phyloP scores from a whole-genome alignment of 768 basidiomycete genomes.

The Suillus plorans region DNA sequence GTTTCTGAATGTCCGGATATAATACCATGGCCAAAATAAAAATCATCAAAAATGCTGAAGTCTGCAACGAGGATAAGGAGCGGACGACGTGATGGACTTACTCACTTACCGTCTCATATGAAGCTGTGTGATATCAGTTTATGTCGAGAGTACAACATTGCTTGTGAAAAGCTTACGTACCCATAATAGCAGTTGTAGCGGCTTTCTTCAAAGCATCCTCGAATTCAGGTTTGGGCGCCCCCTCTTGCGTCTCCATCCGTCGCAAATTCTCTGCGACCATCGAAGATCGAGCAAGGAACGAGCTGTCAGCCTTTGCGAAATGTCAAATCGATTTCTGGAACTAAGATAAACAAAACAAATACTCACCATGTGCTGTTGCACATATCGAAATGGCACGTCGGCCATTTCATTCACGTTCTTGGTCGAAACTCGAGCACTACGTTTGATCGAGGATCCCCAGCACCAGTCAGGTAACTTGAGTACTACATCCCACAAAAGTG shows the following conservation, averaged over 20 bases:
- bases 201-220: conserved; percentile 12
- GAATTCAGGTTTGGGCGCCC: conserved; percentile 3
- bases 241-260: conserved; percentile 18
- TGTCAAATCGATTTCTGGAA: neutral
- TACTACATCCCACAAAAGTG: conserved; percentile 3
- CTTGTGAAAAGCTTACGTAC: conserved; percentile 3
- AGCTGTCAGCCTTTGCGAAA: neutral
- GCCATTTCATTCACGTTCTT: neutral
- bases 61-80: conserved; percentile 7
- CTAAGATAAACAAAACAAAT: neutral
- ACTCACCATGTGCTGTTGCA: conserved; percentile 28
- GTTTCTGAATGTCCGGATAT: conserved; percentile 14
- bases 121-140: neutral
- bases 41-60: conserved; percentile 6
- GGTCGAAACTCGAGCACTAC: conserved; percentile 20
- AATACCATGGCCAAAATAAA: conserved; percentile 20
- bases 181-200: conserved; percentile 14
- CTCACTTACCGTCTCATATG: conserved; percentile 12
- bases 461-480: conserved; percentile 31
- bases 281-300: neutral
- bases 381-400: conserved; percentile 24
- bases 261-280: conserved; percentile 17
- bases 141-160: neutral
- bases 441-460: conserved; percentile 38
- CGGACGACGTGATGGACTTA: neutral